A percentile compares a stretch with the other conserved stretches of the same genome.
These are phyloP conservation scores for Symmetrospora coprosmae DNA, from an alignment of 768 basidiomycete genomes.

Conservation along the genomic window DNA sequence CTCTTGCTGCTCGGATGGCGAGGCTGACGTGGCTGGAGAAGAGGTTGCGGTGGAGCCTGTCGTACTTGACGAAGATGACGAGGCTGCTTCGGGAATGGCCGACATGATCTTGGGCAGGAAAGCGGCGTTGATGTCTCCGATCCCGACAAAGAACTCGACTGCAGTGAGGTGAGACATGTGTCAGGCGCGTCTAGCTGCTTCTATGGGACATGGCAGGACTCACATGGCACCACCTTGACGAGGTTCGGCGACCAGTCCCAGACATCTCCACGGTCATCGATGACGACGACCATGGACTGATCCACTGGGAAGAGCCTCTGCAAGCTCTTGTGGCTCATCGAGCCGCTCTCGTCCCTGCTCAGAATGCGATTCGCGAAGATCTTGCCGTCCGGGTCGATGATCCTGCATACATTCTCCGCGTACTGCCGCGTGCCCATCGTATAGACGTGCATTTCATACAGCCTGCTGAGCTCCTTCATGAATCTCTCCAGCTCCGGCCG, in stretches of 20 bases:
- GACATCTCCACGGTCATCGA: slow-evolving; percentile 94
- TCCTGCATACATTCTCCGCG: slow-evolving; percentile 83
- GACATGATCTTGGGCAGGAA: slow-evolving; percentile 61
- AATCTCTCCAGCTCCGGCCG: slow-evolving; percentile 51
- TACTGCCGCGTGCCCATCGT: slow-evolving; percentile 98
- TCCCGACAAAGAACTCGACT: slow-evolving; percentile 98
- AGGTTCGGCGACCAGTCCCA: slow-evolving; percentile 98
- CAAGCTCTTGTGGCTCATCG: slow-evolving; percentile 71
- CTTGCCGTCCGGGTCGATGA: slow-evolving; percentile 75
- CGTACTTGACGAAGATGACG: not conserved
- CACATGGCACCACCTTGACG: slow-evolving; percentile 91
- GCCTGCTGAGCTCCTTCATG: slow-evolving; percentile 52
- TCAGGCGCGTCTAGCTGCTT: too few species aligned
- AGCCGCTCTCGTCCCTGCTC: slow-evolving; percentile 84
- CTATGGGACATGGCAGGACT: slow-evolving; percentile 33
- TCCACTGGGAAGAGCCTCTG: slow-evolving; percentile 89
- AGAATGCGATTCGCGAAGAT: slow-evolving; percentile 76
- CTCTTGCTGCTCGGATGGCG: not conserved
- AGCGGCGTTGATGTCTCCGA: slow-evolving; percentile 93
- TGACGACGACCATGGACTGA: slow-evolving; percentile 96
- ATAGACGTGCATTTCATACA: slow-evolving; percentile 99
- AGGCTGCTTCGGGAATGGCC: slow-evolving; percentile 41
- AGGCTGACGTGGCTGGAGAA: not conserved
- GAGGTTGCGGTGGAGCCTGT: not conserved
- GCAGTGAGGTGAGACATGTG: too few species aligned